Percentiles rank a stretch among this genome's conserved stretches.
Evolutionary conservation across 345 rosid genomes (phyloP).

Genomic region (Camelina neglecta): DNA sequence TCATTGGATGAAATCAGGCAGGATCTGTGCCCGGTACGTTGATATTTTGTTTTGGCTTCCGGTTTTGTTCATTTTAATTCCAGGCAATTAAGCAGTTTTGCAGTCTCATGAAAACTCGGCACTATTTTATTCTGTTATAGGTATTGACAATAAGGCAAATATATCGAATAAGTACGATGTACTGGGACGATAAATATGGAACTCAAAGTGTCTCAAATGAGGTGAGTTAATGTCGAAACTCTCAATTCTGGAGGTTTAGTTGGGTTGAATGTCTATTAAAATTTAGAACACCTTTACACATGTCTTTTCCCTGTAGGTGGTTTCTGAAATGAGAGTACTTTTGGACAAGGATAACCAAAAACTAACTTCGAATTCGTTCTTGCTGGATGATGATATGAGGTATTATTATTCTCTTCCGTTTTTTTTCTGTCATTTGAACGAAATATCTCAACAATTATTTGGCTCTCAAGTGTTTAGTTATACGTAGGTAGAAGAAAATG

Average conservation of each 20-base stretch:
- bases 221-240: constrained; percentile 52
- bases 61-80: neutral
- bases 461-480: constrained; percentile 16
- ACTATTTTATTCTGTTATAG: constrained; percentile 48
- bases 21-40: constrained; percentile 89
- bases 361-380: constrained; percentile 82
- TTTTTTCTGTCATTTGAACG: neutral
- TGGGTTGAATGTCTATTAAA: constrained; percentile 1
- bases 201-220: constrained; percentile 96
- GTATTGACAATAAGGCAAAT: constrained; percentile 92
- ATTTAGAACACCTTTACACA: constrained; percentile 20
- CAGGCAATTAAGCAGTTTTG: constrained; percentile 9
- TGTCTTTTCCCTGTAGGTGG: constrained; percentile 60
- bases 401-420: constrained; percentile 40
- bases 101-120: constrained; percentile 3
- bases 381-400: constrained; percentile 98
- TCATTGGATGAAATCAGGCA: constrained; percentile 86
- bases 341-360: constrained; percentile 83
- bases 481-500: neutral
- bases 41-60: constrained; percentile 25
- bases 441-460: neutral
- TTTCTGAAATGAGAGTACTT: constrained; percentile 84
- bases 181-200: constrained; percentile 98
- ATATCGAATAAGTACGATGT: constrained; percentile 97
- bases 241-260: neutral